Evolutionary conservation across 139 green algal species (phyloP), one percentile per base, ranked within the genome.

Genomic region (Raphidocelis subcapitata): DNA sequence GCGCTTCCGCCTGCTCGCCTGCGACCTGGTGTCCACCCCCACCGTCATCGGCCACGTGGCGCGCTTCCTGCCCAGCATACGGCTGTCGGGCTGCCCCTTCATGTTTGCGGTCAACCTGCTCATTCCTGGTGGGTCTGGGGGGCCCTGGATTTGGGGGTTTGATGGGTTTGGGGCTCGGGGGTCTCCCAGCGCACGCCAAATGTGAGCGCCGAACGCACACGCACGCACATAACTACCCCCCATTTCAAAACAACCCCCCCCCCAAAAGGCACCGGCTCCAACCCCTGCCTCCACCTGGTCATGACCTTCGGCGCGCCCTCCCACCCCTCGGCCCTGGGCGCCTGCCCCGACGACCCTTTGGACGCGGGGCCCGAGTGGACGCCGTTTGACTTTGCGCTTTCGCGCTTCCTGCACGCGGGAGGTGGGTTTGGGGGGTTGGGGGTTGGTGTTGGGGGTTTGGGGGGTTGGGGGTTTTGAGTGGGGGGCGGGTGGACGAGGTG

Each of bases 311-410:
- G 36, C 46, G 67, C 74, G n/a, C 65, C 75, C 47, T 31, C 24
- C 24, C 64, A 69, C 44, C 65, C 65, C n/a, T 56, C 62, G 59
- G 51, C 59, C 67, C 24, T 69, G 28, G 74, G 65, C 21, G 52
- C 65, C 41, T 70, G 67, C 52, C 74, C 60, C 24, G 59, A 65
- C 26, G 65, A 74, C 52, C 74, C 65, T 12, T 28, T 75, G 37
- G 69, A 75, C 31, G 69, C 69, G 3, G 69, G 54, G 54, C 54
- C 84, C 61, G 77, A 84, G 57, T 87, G 82, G 82, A 72, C 75
- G 62, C 82, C 85, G 10, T 90, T 87, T 65, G 85, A 90, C 77
- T 86, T 88, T 57, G 73, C 69, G 21, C 65, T 75, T 41, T 57
- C 32, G 31, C 69, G 69, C 28, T 75, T 75, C 41, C 57, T 75